Base-by-base conservation (phyloP, 352 stramenopile species). In the Aphanomyces stellatus region DNA sequence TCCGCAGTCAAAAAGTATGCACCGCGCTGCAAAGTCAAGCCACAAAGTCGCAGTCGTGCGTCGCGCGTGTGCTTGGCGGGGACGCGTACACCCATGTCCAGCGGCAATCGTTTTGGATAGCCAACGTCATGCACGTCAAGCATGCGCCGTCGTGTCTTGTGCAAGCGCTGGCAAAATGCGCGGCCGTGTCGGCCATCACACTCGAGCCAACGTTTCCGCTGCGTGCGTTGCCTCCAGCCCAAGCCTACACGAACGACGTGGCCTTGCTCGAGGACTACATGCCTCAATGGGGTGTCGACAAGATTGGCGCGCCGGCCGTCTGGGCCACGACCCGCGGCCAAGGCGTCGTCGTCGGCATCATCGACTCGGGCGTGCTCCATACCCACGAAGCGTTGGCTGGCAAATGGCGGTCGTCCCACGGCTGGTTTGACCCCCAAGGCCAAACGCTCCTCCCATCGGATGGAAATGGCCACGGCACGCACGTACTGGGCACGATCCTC, bases 381-480 rank as follows among this genome's bases (percentile, higher is more conserved):
- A 76, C 75, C 0, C 78, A 87, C 48, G 53, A 63, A n/a, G 69
- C 74, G 0, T 57, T 87, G 1, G 56, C 31, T 13, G 63, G 48
- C 1, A 78, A 78, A 51, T 84, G 61, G 34, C 34, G 74, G 15
- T 70, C 68, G 2, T n/a, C 49, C 25, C 77, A 82, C 51, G 73
- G 76, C 25, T 84, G 75, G 77, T 84, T 76, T 48, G 77, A 84
- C 57, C 68, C 77, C 2, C 42, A 24, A 3, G 37, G 56, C 27
- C 71, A 79, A 56, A 68, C 63, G 15, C 41, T 65, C 7, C 69
- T 64, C 1, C 78, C 78, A 6, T 82, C 55, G 41, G 78, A 86
- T 40, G 48, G 49, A 10, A 83, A 73, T 41, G 78, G 78, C 22
- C 78, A 86, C 40, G 78, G 74, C 28, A 85, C 77, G 0, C 77